phyloP scores from a whole-genome alignment of 805 yeast species.

The Zygosaccharomyces pseudorouxii region DNA sequence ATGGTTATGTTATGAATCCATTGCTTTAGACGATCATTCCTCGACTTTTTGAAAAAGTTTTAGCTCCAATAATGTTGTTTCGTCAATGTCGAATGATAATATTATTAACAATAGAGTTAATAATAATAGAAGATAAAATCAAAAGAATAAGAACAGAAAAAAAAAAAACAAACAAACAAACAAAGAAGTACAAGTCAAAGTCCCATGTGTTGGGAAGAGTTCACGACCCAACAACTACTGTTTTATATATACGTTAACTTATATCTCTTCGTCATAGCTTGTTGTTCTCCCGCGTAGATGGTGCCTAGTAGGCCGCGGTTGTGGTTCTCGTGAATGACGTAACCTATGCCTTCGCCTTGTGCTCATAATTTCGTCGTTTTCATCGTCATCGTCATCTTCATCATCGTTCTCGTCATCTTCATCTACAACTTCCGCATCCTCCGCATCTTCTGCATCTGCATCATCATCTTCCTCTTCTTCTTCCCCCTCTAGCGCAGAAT shows the following conservation, averaged over 20 bases:
- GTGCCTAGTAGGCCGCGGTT: constrained; percentile 4
- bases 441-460: constrained; percentile 9
- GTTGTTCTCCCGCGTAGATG: constrained; percentile 6
- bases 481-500: background rate
- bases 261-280: constrained; percentile 1
- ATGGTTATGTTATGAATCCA: too few species aligned
- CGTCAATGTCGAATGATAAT: background rate
- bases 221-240: background rate
- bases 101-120: background rate
- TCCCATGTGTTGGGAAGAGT: background rate
- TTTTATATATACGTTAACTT: constrained; percentile 1
- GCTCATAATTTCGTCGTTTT: background rate
- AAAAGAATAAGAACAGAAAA: background rate
- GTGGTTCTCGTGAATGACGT: constrained; percentile 1
- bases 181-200: background rate
- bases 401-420: background rate
- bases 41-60: background rate
- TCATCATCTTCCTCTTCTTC: constrained; percentile 3
- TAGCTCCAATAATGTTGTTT: background rate
- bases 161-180: background rate
- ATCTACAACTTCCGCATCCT: background rate
- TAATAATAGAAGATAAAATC: background rate
- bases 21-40: background rate
- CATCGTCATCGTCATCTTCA: background rate
- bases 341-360: constrained; percentile 6